Conservation (phyloP, 2,329 filamentous ascomycete genomes). For the Hypocrella siamensis region DNA sequence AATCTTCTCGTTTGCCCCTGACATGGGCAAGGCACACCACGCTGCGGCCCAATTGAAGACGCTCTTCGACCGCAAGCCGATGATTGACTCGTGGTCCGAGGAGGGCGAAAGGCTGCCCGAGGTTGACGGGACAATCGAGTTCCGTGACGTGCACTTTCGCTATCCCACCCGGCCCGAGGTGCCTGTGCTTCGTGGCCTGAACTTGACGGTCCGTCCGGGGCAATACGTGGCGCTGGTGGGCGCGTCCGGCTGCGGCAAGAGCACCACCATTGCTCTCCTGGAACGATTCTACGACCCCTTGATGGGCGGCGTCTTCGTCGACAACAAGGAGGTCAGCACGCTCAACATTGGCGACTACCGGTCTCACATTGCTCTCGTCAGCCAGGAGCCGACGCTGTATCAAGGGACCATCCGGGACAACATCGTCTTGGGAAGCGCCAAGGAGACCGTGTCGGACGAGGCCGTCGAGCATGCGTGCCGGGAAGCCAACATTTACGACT, state of each 20-base stretch:
- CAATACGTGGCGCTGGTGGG: constrained; percentile 84
- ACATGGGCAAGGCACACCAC: constrained; percentile 85
- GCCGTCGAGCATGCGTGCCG: constrained; percentile 65
- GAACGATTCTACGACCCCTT: constrained; percentile 92
- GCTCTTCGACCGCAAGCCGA: constrained; percentile 68
- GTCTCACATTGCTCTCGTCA: constrained; percentile 69
- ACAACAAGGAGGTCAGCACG: constrained; percentile 65
- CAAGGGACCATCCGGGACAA: constrained; percentile 87
- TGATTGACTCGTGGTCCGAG: constrained; percentile 66
- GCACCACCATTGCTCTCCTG: constrained; percentile 77
- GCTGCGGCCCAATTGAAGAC: constrained; percentile 67
- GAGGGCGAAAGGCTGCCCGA: constrained; percentile 46
- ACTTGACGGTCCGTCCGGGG: constrained; percentile 57
- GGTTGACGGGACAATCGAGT: constrained; percentile 69
- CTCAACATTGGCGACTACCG: constrained; percentile 82
- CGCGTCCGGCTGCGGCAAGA: constrained; percentile 89
- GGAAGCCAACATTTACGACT: constrained; percentile 86
- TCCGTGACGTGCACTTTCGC: constrained; percentile 83
- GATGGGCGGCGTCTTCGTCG: constrained; percentile 63
- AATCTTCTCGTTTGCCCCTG: constrained; percentile 78
- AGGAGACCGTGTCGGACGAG: constrained; percentile 53
- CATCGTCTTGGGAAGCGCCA: constrained; percentile 61
- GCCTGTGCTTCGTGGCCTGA: constrained; percentile 75
- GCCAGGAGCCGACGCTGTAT: constrained; percentile 88
- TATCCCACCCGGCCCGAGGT: constrained; percentile 87